These are phyloP conservation scores for Vigna angularis DNA, from an alignment of 306 rosid species.

Conservation along the genomic window DNA sequence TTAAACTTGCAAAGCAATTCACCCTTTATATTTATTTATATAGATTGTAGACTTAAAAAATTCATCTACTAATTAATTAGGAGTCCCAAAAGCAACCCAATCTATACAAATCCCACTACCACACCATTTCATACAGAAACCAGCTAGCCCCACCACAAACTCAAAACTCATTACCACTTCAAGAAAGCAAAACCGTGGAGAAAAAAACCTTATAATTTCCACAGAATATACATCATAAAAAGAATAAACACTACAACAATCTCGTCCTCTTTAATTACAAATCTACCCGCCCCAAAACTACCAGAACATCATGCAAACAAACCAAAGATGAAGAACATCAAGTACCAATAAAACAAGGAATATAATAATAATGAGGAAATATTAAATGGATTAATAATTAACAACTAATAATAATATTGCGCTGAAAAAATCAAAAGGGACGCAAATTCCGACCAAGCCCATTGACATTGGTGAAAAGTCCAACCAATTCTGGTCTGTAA, in stretches of 20 bases:
- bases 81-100: constrained; percentile 22
- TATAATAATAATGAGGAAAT: background rate
- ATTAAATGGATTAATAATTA: background rate
- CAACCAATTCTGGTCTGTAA: constrained; percentile 62
- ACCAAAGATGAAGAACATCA: background rate
- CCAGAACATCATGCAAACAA: background rate
- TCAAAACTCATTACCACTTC: background rate
- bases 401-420: background rate
- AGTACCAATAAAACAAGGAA: background rate
- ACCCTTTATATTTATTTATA: background rate
- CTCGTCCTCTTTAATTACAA: background rate
- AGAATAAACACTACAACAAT: constrained; percentile 12
- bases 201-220: background rate
- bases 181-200: background rate
- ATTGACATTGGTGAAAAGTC: constrained; percentile 67
- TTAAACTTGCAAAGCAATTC: background rate
- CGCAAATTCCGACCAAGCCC: constrained; percentile 70
- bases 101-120: constrained; percentile 28
- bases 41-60: background rate
- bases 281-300: background rate
- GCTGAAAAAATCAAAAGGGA: constrained; percentile 59
- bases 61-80: background rate
- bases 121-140: constrained; percentile 32
- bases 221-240: constrained; percentile 25
- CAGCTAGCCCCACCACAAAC: background rate